Base-by-base conservation (phyloP, 495 filamentous ascomycete genomes). In the Trichocladium antarcticum region DNA sequence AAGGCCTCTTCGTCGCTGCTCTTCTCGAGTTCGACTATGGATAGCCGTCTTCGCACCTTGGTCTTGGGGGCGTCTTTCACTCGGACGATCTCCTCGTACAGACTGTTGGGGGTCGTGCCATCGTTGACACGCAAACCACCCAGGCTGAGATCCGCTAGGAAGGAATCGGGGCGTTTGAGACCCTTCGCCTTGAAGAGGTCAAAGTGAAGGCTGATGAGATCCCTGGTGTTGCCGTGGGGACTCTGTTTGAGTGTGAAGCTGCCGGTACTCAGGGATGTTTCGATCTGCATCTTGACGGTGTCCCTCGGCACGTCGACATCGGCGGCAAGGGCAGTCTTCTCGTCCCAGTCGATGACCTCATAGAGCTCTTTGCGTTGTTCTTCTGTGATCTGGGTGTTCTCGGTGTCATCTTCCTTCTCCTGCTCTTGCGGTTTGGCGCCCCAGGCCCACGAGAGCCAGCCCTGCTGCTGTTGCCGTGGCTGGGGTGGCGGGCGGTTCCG, bases 301-400 rank as follows among this genome's bases (percentile, higher is more conserved):
- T 98, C 93, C 38, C 83, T 79, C 0, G 92, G 92, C 41, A 85
- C 74, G 59, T 97, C 89, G 21, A 98, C 83, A 45, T 82, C 82
- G 53, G 92, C 89, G 0, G 86, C 72, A 28, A 98, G 74, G 3
- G 82, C 82, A 42, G 89, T 84, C 73, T 96, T 96, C 69, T 98
- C 92, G 56, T 98, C 86, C 85, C 89, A 98, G 59, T 96, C 89
- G 55, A 98, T 98, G 29, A 87, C 93, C 55, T 87, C 85, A 59
- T 98, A 98, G 8, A 98, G 77, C 69, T 97, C 92, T 62, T 97
- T 88, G 37, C 89, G 81, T 62, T 98, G 89, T 63, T 95, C 80
- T 47, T 98, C 93, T 1, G 87, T 89, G 77, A 98, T 93, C 44
- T 83, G 74, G 9, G 79, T 79, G 56, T 84, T 80, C 34, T 87